phyloP scores from a whole-genome alignment of 1,139 yeast genomes.

The Yamadazyma triangularis region DNA sequence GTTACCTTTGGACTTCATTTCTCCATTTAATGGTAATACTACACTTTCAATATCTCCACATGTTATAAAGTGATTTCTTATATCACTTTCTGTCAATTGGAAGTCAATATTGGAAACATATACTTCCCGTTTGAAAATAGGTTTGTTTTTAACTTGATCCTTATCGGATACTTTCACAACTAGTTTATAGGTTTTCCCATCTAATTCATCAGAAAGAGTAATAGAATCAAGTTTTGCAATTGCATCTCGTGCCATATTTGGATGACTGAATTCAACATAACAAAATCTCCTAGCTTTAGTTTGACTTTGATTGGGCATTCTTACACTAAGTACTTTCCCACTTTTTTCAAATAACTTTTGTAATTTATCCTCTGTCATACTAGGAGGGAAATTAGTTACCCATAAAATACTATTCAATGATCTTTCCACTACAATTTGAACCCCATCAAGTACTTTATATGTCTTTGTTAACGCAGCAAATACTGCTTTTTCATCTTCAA shows the following conservation, averaged over 20 bases:
- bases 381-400: slow-evolving; percentile 72
- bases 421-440: slow-evolving; percentile 42
- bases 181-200: slow-evolving; percentile 16
- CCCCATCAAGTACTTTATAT: slow-evolving; percentile 40
- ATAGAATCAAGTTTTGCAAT: slow-evolving; percentile 38
- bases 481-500: slow-evolving; percentile 44
- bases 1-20: slow-evolving; percentile 21
- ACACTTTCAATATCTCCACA: slow-evolving; percentile 45
- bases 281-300: slow-evolving; percentile 67
- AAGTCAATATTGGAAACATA: slow-evolving; percentile 75
- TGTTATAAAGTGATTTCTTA: slow-evolving; percentile 21
- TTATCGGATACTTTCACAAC: slow-evolving; percentile 14
- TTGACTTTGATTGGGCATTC: slow-evolving; percentile 64
- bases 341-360: slow-evolving; percentile 34
- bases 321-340: slow-evolving; percentile 49
- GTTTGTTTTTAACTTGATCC: no score
- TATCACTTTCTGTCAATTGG: slow-evolving; percentile 23
- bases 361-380: slow-evolving; percentile 38
- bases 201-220: slow-evolving; percentile 16
- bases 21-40: slow-evolving; percentile 41
- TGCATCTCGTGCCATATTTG: slow-evolving; percentile 48
- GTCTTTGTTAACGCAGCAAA: slow-evolving; percentile 60
- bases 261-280: slow-evolving; percentile 55
- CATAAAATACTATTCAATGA: slow-evolving; percentile 50
- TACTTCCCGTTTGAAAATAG: slow-evolving; percentile 22